Conservation (phyloP, 179 eudicot species). For the Amaranthus tricolor region DNA sequence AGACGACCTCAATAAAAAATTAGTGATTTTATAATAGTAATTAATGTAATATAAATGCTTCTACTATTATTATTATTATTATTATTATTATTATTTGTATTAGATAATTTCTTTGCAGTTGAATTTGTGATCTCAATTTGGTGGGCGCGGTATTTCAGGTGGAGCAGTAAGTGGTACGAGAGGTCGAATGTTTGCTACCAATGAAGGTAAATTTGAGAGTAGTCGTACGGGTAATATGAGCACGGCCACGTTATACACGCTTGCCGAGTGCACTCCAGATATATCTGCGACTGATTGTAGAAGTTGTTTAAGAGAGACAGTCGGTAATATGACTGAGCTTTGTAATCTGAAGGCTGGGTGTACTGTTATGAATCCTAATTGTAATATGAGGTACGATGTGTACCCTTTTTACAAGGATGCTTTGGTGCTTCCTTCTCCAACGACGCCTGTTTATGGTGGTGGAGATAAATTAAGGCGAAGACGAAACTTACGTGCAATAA, state of each 20-base stretch:
- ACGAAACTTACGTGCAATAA: background rate
- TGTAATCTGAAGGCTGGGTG: constrained; percentile 34
- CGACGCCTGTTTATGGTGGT: background rate
- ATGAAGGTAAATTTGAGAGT: constrained; percentile 20
- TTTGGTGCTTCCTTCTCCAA: background rate
- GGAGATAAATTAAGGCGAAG: background rate
- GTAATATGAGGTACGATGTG: constrained; percentile 30
- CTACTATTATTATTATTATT: no score
- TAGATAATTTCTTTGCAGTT: no score
- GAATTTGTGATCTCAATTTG: no score
- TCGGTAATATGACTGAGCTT: constrained; percentile 26
- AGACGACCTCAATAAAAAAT: no score
- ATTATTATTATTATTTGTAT: no score
- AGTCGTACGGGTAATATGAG: constrained; percentile 15
- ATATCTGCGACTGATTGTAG: constrained; percentile 24
- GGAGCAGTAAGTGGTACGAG: constrained; percentile 11
- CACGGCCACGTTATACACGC: constrained; percentile 27
- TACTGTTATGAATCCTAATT: constrained; percentile 34
- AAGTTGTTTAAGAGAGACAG: constrained; percentile 23
- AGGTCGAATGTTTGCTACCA: constrained; percentile 20
- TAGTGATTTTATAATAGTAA: no score
- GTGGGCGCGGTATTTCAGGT: constrained; percentile 1
- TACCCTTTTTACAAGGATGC: constrained; percentile 23
- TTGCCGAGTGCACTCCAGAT: constrained; percentile 32
- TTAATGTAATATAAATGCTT: no score